These are phyloP conservation scores for Ophiobolus disseminans DNA, from an alignment of 2,329 filamentous ascomycete genomes.

Conservation along the genomic window DNA sequence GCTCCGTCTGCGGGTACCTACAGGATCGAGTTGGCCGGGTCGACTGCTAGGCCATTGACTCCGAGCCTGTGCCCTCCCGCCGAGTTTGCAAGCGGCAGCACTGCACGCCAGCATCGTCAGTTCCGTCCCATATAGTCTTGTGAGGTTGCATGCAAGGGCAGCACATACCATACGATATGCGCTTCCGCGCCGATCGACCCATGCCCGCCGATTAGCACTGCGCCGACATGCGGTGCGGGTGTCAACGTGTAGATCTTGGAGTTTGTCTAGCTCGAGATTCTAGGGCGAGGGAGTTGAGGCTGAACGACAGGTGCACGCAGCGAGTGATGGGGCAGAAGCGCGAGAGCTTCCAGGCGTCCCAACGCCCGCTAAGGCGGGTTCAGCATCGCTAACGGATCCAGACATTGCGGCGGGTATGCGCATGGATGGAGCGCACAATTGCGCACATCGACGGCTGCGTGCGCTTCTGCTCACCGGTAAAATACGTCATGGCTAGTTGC, in stretches of 20 bases:
- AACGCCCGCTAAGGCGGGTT: conserved; percentile 1
- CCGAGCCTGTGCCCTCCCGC: conserved; percentile 89
- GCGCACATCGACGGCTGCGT: neutral
- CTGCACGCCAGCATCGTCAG: conserved; percentile 50
- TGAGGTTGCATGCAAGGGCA: conserved; percentile 16
- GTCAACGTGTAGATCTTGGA: neutral
- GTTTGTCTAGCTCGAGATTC: too few relatives aligned
- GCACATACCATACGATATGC: conserved; percentile 60
- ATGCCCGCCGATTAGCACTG: conserved; percentile 43
- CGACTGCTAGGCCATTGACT: conserved; percentile 92
- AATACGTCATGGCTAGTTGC: neutral
- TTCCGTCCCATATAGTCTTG: conserved; percentile 12
- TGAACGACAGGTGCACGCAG: neutral
- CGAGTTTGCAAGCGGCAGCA: conserved; percentile 75
- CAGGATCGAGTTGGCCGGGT: conserved; percentile 83
- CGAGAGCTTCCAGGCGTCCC: neutral
- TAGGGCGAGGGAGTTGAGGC: neutral
- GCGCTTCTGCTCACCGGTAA: neutral
- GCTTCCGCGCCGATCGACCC: conserved; percentile 61
- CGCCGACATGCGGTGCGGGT: conserved; percentile 17
- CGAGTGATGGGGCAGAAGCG: neutral
- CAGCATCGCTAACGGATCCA: neutral
- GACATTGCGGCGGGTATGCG: neutral
- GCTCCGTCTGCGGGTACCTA: conserved; percentile 57
- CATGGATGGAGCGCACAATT: neutral